phyloP scores from a whole-genome alignment of 371 early-diverging fungal genomes.

The Dichotomocladium elegans region DNA sequence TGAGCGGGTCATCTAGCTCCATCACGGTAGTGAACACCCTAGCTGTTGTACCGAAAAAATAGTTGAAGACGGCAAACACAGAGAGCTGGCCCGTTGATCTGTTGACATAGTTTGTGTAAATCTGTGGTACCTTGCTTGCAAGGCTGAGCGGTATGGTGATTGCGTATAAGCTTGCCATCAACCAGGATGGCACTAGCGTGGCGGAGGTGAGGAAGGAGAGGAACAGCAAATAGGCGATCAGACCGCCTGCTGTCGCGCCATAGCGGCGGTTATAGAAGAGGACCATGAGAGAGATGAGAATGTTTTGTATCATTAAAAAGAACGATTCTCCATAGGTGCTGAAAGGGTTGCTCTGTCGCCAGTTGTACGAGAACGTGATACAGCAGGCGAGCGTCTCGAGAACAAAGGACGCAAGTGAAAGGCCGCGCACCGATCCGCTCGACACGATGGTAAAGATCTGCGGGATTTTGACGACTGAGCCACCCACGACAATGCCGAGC shows the following conservation, averaged over 20 bases:
- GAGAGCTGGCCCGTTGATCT: slow-evolving; percentile 86
- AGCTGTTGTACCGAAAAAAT: slow-evolving; percentile 83
- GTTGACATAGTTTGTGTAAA: slow-evolving; percentile 70
- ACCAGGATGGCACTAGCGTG: slow-evolving; percentile 35
- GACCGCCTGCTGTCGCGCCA: slow-evolving; percentile 16
- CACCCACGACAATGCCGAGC: slow-evolving; percentile 86
- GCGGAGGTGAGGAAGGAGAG: slow-evolving; percentile 44
- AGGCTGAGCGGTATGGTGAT: slow-evolving; percentile 76
- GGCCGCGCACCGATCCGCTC: slow-evolving; percentile 72
- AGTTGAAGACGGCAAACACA: slow-evolving; percentile 81
- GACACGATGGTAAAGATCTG: slow-evolving; percentile 88
- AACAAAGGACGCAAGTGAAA: slow-evolving; percentile 74
- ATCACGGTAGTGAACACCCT: slow-evolving; percentile 89
- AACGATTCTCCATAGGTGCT: slow-evolving; percentile 90
- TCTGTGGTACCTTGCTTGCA: slow-evolving; percentile 85
- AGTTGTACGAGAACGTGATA: slow-evolving; percentile 83
- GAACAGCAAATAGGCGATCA: slow-evolving; percentile 22
- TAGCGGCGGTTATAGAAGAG: slow-evolving; percentile 48
- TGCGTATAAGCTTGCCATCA: slow-evolving; percentile 65
- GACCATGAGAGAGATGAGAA: slow-evolving; percentile 71
- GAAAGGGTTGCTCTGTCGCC: slow-evolving; percentile 79
- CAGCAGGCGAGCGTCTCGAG: slow-evolving; percentile 81
- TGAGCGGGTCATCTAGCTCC: slow-evolving; percentile 78
- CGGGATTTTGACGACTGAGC: slow-evolving; percentile 91
- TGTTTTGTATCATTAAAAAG: slow-evolving; percentile 78